These are phyloP conservation scores for Podospora pseudocomata DNA, from an alignment of 495 filamentous ascomycete genomes.

Conservation along the genomic window DNA sequence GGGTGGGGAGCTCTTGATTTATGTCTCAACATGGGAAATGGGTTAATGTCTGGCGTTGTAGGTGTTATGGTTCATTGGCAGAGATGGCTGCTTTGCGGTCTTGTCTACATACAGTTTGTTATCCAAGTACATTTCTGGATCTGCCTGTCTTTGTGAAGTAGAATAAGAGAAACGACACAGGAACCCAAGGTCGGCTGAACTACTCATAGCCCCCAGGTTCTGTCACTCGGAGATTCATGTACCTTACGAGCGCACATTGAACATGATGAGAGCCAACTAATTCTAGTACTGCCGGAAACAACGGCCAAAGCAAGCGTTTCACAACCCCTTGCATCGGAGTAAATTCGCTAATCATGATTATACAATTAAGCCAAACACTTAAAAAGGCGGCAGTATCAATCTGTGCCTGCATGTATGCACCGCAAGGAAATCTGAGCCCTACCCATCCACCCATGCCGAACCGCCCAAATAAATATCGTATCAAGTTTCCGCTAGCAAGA, in stretches of 20 bases:
- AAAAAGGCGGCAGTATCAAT: conserved; percentile 19
- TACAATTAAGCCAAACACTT: conserved; percentile 19
- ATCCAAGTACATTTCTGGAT: not conserved
- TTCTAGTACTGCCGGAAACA: not conserved
- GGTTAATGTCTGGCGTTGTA: not conserved
- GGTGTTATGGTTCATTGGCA: not conserved
- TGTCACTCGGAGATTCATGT: too few relatives aligned
- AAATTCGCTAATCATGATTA: conserved; percentile 16
- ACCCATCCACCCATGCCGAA: conserved; percentile 20
- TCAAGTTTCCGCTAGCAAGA: conserved; percentile 8
- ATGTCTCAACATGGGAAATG: not conserved
- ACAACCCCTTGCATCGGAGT: not conserved
- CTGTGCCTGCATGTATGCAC: conserved; percentile 24
- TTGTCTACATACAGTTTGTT: not conserved
- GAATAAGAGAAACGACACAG: not conserved
- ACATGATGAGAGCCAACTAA: too few relatives aligned
- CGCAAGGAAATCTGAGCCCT: conserved; percentile 14
- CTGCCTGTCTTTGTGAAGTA: not conserved
- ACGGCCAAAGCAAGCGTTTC: not conserved
- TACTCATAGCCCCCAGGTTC: too few relatives aligned
- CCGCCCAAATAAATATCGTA: conserved; percentile 16
- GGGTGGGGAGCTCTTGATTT: not conserved
- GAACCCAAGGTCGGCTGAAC: too few relatives aligned
- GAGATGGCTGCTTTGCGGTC: not conserved
- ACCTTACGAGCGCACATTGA: too few relatives aligned